Evolutionary conservation across 306 rosid genomes (phyloP).

Genomic region (Medicago truncatula): MtrunA17r5.0-ANR NC_053044.1:45697001-45697500

Average conservation of each 20-base stretch:
- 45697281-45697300: constrained; percentile 60
- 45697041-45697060: background rate
- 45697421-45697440: constrained; percentile 57
- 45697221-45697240: background rate
- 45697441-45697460: constrained; percentile 52
- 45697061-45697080: constrained; percentile 45
- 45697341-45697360: constrained; percentile 6
- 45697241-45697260: background rate
- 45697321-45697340: constrained; percentile 44
- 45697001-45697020: constrained; percentile 47
- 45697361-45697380: constrained; percentile 40
- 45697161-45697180: constrained; percentile 4
- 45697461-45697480: constrained; percentile 66
- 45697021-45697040: constrained; percentile 47
- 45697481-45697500: constrained; percentile 50
- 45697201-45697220: background rate
- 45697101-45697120: constrained; percentile 59
- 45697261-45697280: constrained; percentile 36
- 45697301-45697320: constrained; percentile 44
- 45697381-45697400: constrained; percentile 41
- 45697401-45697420: constrained; percentile 25
- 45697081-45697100: constrained; percentile 52
- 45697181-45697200: background rate
- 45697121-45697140: constrained; percentile 49
- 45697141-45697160: constrained; percentile 45